phyloP scores from a whole-genome alignment of 2,329 filamentous ascomycete species.

The Sclerotinia nivalis region DNA sequence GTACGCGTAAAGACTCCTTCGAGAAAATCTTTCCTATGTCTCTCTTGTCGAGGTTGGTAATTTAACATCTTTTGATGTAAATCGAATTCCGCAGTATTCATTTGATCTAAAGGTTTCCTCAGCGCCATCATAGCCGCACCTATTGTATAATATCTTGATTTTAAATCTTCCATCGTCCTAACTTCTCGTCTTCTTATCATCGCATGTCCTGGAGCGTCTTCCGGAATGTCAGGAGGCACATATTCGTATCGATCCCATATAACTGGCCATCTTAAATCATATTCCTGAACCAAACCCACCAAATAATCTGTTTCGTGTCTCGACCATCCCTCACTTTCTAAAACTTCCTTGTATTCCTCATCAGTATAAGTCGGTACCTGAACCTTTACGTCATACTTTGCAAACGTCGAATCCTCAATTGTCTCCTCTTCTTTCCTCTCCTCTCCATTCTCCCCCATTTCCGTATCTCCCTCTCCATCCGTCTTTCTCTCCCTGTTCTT shows the following conservation, averaged over 20 bases:
- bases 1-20: conserved; percentile 75
- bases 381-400: conserved; percentile 84
- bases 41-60: conserved; percentile 81
- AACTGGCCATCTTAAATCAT: conserved; percentile 85
- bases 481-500: conserved; percentile 47
- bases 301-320: conserved; percentile 94
- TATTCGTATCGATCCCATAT: conserved; percentile 94
- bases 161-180: conserved; percentile 85
- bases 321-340: conserved; percentile 79
- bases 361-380: conserved; percentile 80
- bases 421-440: conserved; percentile 28
- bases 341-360: conserved; percentile 76
- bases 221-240: conserved; percentile 43
- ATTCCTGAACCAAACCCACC: conserved; percentile 71
- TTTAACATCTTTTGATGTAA: conserved; percentile 82
- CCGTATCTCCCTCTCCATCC: conserved; percentile 44
- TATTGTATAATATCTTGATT: conserved; percentile 86
- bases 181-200: conserved; percentile 47
- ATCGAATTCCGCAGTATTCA: conserved; percentile 82
- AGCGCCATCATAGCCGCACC: conserved; percentile 79
- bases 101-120: conserved; percentile 77
- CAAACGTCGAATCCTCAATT: conserved; percentile 65
- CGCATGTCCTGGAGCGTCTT: not conserved
- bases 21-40: conserved; percentile 80
- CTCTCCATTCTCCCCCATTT: conserved; percentile 45